Conservation (phyloP, 768 basidiomycete species). For the Suillus discolor region DNA sequence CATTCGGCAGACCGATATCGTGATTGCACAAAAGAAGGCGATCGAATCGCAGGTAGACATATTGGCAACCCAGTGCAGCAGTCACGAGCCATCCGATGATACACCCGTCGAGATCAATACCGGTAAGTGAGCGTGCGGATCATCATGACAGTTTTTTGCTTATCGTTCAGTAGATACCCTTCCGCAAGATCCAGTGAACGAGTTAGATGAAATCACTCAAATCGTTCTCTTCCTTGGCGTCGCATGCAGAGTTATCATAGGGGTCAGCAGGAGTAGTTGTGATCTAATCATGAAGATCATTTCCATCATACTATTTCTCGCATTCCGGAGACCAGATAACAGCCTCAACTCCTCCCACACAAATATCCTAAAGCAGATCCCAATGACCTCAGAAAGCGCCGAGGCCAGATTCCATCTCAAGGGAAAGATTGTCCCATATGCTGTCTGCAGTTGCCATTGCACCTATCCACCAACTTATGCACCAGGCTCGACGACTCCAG, state of each 20-base stretch:
- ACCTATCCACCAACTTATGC: too few relatives aligned
- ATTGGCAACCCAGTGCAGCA: not conserved
- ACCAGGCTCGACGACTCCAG: too few relatives aligned
- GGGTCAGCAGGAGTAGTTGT: conserved; percentile 9
- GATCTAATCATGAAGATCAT: conserved; percentile 14
- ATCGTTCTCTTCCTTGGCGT: not conserved
- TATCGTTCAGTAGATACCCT: not conserved
- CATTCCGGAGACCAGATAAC: not conserved
- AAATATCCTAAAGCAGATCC: not conserved
- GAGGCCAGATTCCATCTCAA: conserved; percentile 1
- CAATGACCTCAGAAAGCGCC: not conserved
- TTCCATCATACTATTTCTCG: not conserved
- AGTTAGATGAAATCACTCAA: not conserved
- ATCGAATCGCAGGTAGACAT: not conserved
- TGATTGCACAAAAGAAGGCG: not conserved
- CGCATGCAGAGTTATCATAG: conserved; percentile 15
- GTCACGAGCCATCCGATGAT: not conserved
- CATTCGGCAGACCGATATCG: not conserved
- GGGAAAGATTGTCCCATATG: not conserved
- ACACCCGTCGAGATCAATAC: not conserved
- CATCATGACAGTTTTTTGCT: not conserved
- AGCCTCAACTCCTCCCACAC: conserved; percentile 1
- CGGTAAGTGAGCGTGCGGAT: not conserved
- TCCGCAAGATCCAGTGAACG: not conserved
- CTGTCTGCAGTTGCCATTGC: too few relatives aligned